phyloP scores from a whole-genome alignment of 2,329 filamentous ascomycete species.

The Aspergillus vadensis region DNA sequence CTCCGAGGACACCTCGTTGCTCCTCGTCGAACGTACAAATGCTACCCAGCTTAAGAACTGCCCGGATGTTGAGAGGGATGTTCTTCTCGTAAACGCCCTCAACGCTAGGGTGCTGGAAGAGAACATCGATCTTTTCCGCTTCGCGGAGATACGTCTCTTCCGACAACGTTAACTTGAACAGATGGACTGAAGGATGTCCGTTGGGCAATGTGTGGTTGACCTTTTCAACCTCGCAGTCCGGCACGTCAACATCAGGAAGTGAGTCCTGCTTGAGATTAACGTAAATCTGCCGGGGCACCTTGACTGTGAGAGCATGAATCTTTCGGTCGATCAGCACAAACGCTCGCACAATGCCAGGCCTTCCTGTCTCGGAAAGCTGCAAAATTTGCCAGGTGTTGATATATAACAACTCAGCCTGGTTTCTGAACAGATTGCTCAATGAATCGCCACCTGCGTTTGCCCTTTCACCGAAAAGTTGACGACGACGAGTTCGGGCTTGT shows the following conservation, averaged over 20 bases:
- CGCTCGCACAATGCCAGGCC: slow-evolving; percentile 80
- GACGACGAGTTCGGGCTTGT: slow-evolving; percentile 77
- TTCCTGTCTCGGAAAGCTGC: slow-evolving; percentile 79
- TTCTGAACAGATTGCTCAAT: slow-evolving; percentile 76
- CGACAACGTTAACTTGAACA: slow-evolving; percentile 90
- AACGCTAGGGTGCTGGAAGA: slow-evolving; percentile 91
- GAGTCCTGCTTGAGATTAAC: slow-evolving; percentile 88
- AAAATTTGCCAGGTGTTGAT: slow-evolving; percentile 94
- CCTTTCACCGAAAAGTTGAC: slow-evolving; percentile 91
- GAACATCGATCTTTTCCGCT: slow-evolving; percentile 73
- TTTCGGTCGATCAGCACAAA: slow-evolving; percentile 93
- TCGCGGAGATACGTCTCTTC: slow-evolving; percentile 87
- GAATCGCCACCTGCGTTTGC: slow-evolving; percentile 62
- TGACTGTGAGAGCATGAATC: slow-evolving; percentile 82
- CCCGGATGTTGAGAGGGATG: slow-evolving; percentile 81
- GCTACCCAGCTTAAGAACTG: slow-evolving; percentile 85
- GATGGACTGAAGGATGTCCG: slow-evolving; percentile 86
- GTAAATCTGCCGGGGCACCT: slow-evolving; percentile 85
- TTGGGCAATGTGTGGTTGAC: slow-evolving; percentile 93
- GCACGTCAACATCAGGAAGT: slow-evolving; percentile 82
- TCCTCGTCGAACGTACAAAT: slow-evolving; percentile 90
- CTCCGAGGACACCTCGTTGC: slow-evolving; percentile 87
- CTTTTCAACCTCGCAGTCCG: slow-evolving; percentile 86
- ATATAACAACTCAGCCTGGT: slow-evolving; percentile 87
- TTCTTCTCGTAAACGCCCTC: slow-evolving; percentile 98